Conservation (phyloP, 805 yeast genomes). For the Schizosaccharomyces japonicus region DNA sequence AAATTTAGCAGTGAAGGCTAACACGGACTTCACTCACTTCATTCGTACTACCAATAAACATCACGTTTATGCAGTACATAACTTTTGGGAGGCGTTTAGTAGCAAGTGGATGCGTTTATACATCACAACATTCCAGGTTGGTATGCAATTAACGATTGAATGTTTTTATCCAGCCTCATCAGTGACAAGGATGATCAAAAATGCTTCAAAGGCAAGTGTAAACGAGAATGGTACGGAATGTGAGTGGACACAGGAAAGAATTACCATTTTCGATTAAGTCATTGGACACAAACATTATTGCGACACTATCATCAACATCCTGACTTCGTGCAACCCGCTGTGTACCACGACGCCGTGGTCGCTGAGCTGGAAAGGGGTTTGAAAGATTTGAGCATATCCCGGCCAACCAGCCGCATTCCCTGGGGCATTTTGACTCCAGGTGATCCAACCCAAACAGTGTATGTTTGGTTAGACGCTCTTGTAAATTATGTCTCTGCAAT, state of each 20-base stretch:
- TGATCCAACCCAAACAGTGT: conserved; percentile 53
- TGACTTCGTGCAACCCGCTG: conserved; percentile 39
- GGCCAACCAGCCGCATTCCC: conserved; percentile 50
- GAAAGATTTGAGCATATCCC: conserved; percentile 59
- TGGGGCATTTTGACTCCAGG: conserved; percentile 88
- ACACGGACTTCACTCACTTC: conserved; percentile 46
- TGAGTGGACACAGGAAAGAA: conserved; percentile 54
- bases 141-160: conserved; percentile 87
- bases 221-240: conserved; percentile 10
- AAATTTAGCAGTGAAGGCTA: conserved; percentile 31
- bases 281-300: conserved; percentile 33
- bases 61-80: conserved; percentile 39
- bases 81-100: conserved; percentile 37
- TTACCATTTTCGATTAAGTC: conserved; percentile 57
- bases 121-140: conserved; percentile 77
- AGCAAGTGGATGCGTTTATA: conserved; percentile 43
- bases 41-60: conserved; percentile 77
- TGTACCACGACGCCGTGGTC: conserved; percentile 30
- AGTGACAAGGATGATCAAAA: conserved; percentile 11
- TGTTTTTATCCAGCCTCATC: conserved; percentile 55
- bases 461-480: conserved; percentile 94
- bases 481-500: conserved; percentile 58
- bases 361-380: conserved; percentile 29
- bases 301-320: conserved; percentile 26
- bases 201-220: conserved; percentile 13